Base-by-base conservation (phyloP, 140 eudicot species). In the Stevia rebaudiana region DNA sequence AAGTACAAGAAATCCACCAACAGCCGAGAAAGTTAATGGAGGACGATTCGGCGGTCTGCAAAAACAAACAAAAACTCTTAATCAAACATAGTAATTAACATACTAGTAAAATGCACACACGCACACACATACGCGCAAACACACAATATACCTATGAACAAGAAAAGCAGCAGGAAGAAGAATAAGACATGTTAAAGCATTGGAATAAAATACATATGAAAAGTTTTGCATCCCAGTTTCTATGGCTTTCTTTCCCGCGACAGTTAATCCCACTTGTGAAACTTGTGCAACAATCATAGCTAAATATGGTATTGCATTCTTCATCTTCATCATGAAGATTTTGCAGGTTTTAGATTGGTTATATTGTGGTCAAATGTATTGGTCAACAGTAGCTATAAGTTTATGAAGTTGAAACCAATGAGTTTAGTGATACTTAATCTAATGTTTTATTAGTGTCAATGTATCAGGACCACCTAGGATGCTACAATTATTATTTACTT, bases 151-250 rank as follows among this genome's bases (percentile, higher is more conserved):
- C 96, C 96, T 78, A 67, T 82, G 74, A 18, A 71, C 5, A 54
- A 84, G 22, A 73, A 82, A 66, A 24, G 75, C 84, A 44, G 76
- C 36, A 22, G 88, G 82, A 39, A 87, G 72, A 56, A 91, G 91
- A 63, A 87, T 44, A 50, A 84, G 63, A 22, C 82, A 57, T 21
- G 88, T 75, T 49, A 84, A 62, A 31, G 76, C 82, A 63, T 81
- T 87, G 48, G 84, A 71, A 71, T 91, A 91, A 69, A 65, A 80
- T 11, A 79, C 76, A 63, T 76, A 87, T 39, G 86, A 65, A 73
- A 82, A 91, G 63, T 65, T 84, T 15, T 84, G 57, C 94, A 91
- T 87, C 59, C 98, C 96, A n/a, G 68, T 61, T 23, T 77, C 63
- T 64, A 87, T 82, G 17, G 91, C 95, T 60, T 74, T 42, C 68